Percentiles rank a stretch among this genome's conserved stretches.
Evolutionary conservation across 179 eudicot genomes (phyloP).

Genomic region (Spinacia oleracea): DNA sequence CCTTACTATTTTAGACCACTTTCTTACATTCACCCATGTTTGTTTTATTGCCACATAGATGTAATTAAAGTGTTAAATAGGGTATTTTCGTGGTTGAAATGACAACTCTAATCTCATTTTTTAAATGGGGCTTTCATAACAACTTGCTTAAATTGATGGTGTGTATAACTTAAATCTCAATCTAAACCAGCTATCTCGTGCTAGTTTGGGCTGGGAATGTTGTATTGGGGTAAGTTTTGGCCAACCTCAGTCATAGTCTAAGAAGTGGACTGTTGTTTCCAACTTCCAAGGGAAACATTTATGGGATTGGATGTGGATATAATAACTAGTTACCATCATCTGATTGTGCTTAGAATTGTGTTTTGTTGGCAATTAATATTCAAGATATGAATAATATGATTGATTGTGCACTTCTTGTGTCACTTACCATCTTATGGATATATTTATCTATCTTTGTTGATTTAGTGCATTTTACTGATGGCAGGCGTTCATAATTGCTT

Average conservation of each 20-base stretch:
- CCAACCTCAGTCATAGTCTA: no score
- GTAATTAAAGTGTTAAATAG: background rate
- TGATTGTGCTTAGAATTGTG: background rate
- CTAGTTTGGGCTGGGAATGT: no score
- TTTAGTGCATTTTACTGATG: conserved; percentile 10
- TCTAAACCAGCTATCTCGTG: background rate
- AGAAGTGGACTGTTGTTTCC: no score
- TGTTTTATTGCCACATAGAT: no score
- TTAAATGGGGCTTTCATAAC: background rate
- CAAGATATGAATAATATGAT: background rate
- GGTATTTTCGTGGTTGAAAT: background rate
- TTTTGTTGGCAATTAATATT: background rate
- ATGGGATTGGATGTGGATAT: background rate
- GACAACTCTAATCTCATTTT: background rate
- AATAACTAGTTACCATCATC: background rate
- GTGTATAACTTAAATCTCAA: background rate
- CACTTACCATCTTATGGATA: background rate
- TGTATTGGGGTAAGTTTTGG: no score
- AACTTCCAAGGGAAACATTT: background rate
- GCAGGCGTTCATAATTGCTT: conserved; percentile 94
- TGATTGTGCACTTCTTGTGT: background rate
- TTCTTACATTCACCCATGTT: background rate
- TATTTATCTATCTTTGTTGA: conserved; percentile 17
- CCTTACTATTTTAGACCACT: background rate
- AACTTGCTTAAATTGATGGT: background rate